Evolutionary conservation across 2,329 filamentous ascomycete species (phyloP).

Genomic region (Cercospora sp.): DNA sequence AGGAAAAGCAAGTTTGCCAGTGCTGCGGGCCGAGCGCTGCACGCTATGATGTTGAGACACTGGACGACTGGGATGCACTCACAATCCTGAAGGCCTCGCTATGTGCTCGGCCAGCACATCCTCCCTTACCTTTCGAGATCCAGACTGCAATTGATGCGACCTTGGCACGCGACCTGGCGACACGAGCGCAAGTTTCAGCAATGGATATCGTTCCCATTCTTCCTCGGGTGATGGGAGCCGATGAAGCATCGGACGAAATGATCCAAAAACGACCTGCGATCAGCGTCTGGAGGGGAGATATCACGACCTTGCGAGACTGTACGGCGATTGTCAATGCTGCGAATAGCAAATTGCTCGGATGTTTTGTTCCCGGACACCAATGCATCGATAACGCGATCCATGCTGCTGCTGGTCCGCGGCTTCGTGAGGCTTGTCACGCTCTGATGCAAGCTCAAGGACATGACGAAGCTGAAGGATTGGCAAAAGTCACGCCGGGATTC

Average conservation of each 20-base stretch:
- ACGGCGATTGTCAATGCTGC: not conserved
- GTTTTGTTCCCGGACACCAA: not conserved
- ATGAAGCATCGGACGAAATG: not conserved
- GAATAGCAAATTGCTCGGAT: not conserved
- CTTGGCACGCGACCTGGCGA: not conserved
- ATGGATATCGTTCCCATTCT: not conserved
- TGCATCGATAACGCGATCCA: not conserved
- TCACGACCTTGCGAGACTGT: not conserved
- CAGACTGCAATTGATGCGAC: not conserved
- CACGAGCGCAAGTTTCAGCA: not conserved
- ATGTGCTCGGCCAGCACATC: not conserved
- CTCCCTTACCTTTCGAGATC: not conserved
- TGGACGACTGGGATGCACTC: not conserved
- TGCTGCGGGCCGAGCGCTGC: not conserved
- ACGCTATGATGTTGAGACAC: not conserved
- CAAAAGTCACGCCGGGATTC: not conserved
- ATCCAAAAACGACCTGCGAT: not conserved
- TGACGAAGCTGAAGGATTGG: not conserved
- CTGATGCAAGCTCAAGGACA: not conserved
- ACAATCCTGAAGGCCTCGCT: not conserved
- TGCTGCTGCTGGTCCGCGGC: not conserved
- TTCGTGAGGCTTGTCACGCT: not conserved
- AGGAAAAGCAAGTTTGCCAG: not conserved
- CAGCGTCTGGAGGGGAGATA: not conserved
- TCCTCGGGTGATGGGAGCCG: not conserved